Percentiles rank a stretch among this genome's conserved stretches.
Evolutionary conservation across 306 rosid genomes (phyloP).

Genomic region (Prunus davidiana): DNA sequence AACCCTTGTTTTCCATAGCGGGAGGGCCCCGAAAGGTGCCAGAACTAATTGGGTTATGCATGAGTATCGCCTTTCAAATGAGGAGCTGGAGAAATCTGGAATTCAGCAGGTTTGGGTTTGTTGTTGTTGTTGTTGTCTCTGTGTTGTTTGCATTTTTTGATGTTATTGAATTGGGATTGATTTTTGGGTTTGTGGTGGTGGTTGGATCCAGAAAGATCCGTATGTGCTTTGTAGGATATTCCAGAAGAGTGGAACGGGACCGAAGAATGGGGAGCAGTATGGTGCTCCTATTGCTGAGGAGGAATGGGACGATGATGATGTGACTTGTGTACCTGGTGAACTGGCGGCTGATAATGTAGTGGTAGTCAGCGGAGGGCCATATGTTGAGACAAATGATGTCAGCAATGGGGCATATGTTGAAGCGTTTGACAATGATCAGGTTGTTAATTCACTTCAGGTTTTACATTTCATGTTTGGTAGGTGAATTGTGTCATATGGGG

Average conservation of each 20-base stretch:
- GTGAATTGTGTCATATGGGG: neutral
- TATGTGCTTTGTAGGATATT: conserved; percentile 88
- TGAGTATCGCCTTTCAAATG: conserved; percentile 65
- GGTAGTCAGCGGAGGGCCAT: conserved; percentile 7
- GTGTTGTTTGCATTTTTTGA: neutral
- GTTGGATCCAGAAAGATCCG: conserved; percentile 63
- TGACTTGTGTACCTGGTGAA: conserved; percentile 30
- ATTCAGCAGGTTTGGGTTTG: conserved; percentile 40
- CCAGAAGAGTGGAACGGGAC: conserved; percentile 93
- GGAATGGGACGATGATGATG: conserved; percentile 73
- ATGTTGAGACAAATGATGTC: conserved; percentile 36
- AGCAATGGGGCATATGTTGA: conserved; percentile 33
- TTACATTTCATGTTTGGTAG: neutral
- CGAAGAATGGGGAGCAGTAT: conserved; percentile 89
- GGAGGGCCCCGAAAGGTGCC: conserved; percentile 73
- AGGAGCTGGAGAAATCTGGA: conserved; percentile 54
- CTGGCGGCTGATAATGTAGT: conserved; percentile 16
- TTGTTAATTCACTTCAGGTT: conserved; percentile 21
- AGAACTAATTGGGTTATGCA: conserved; percentile 98
- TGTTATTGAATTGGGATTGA: conserved; percentile 23
- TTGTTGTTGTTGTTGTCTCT: neutral
- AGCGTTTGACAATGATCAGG: conserved; percentile 54
- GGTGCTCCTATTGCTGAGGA: conserved; percentile 92
- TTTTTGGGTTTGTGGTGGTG: conserved; percentile 10
- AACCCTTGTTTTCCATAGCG: conserved; percentile 79